These are phyloP conservation scores for Purpureocillium takamizusanense DNA, from an alignment of 2,329 filamentous ascomycete genomes.

Conservation along the genomic window DNA sequence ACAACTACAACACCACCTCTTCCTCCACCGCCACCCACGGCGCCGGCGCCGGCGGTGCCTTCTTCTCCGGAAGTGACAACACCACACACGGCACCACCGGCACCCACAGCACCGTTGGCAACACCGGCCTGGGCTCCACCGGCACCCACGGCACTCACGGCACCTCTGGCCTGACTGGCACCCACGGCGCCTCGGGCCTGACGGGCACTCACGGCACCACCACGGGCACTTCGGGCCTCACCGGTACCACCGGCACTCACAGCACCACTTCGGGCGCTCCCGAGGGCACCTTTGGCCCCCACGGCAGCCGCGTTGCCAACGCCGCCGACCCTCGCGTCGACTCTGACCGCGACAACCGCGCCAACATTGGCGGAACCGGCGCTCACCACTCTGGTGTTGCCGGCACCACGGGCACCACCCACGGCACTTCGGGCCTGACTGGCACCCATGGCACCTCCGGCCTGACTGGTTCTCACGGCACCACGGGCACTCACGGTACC, in stretches of 20 bases:
- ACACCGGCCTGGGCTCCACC: too few species aligned
- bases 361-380: conserved; percentile 19
- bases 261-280: conserved; percentile 9
- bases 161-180: conserved; percentile 1
- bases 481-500: neutral
- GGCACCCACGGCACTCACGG: conserved; percentile 2
- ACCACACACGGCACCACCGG: neutral
- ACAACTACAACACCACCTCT: neutral
- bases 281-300: conserved; percentile 29
- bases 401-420: conserved; percentile 3
- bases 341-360: conserved; percentile 34
- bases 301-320: conserved; percentile 34
- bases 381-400: conserved; percentile 15
- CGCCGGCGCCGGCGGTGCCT: too few species aligned
- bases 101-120: too few species aligned
- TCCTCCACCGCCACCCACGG: neutral
- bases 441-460: conserved; percentile 1
- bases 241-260: too few species aligned
- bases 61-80: too few species aligned
- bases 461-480: conserved; percentile 12
- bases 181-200: conserved; percentile 4
- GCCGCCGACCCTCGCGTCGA: conserved; percentile 42
- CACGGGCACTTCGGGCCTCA: conserved; percentile 6
- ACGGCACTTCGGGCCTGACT: neutral
- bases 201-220: neutral